Base-by-base conservation (phyloP, 2,329 filamentous ascomycete species). In the Karstenula rhodostoma region DNA sequence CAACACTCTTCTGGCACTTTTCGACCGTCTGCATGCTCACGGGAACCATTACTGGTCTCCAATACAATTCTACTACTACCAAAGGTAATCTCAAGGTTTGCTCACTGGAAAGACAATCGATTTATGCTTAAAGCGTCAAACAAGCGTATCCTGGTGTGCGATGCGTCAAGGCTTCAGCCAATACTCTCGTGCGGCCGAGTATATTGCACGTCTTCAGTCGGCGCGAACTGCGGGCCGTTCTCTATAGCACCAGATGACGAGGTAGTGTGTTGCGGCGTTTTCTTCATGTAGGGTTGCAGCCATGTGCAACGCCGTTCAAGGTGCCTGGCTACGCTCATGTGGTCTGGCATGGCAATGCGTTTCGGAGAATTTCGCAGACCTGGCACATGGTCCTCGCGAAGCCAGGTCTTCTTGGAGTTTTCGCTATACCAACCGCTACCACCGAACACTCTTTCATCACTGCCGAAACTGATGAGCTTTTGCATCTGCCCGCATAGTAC, bases 281-380 rank as follows among this genome's bases (percentile, higher is more conserved):
- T 43, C 51, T 54, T 25, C 35, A 54, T 17, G 35, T 54, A 44
- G 51, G 51, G 37, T 44, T 54, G 51, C 47, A 33, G 32, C n/a
- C 35, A 25, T 33, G 23, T 43, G 55, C 44, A 49, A 17, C 23
- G 55, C 23, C 51, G 42, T 35, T 40, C 47, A 57, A 19, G 37
- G 19, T 52, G 49, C 49, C 35, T 48, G 53, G 42, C 43, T 43
- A 48, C 33, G 19, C 29, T 27, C 53, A 56, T 56, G 44, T 56
- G 29, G 19, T 56, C 57, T 29, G 46, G 57, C 44, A 44, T 59
- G 58, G 35, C 59, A 40, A 50, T 43, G 37, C 32, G 23, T 48
- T 23, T 62, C 63, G 61, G 63, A 64, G 55, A 63, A 55, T 61
- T 61, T 57, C 57, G 58, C 56, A 48, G 43, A 58, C 59, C 59